Percentiles rank a stretch among this genome's conserved stretches.
Conservation (phyloP, 1,284 basidiomycete genomes). For the Ceratobasidium theobromae region DNA sequence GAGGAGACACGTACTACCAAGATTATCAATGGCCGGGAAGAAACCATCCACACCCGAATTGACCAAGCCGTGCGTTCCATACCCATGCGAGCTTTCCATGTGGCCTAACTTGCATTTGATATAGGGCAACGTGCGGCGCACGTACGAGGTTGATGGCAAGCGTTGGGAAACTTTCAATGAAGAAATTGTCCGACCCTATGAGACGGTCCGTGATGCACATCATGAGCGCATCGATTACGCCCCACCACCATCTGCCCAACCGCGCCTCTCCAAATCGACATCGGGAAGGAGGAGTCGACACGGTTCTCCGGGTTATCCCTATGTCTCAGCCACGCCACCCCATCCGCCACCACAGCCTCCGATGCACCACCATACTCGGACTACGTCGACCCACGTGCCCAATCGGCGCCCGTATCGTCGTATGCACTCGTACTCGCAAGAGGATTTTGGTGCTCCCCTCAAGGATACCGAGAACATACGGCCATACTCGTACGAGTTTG, state of each 20-base stretch:
- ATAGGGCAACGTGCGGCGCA: constrained; percentile 25
- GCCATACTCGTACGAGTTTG: constrained; percentile 31
- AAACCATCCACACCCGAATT: constrained; percentile 17
- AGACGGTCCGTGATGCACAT: constrained; percentile 11
- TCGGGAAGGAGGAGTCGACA: constrained; percentile 17
- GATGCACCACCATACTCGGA: constrained; percentile 7
- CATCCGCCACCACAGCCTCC: background rate
- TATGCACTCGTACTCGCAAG: constrained; percentile 18
- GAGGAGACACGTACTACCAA: constrained; percentile 26
- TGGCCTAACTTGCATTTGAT: background rate
- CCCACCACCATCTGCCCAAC: constrained; percentile 1
- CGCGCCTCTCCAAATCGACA: constrained; percentile 16
- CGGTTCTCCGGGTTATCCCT: constrained; percentile 12
- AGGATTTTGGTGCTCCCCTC: constrained; percentile 9
- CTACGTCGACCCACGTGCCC: constrained; percentile 16
- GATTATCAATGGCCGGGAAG: constrained; percentile 24
- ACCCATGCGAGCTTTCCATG: background rate
- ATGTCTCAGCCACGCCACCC: constrained; percentile 11
- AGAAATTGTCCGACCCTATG: constrained; percentile 14
- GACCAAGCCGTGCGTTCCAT: background rate
- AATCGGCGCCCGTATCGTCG: constrained; percentile 11
- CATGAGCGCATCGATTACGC: constrained; percentile 12
- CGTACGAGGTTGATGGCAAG: constrained; percentile 8
- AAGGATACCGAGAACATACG: constrained; percentile 24
- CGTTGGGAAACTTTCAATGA: constrained; percentile 30